A percentile compares a stretch with the other conserved stretches of the same genome.
These are phyloP conservation scores for Cyclanthera cordifolia DNA, from an alignment of 306 rosid genomes.

Conservation along the genomic window DNA sequence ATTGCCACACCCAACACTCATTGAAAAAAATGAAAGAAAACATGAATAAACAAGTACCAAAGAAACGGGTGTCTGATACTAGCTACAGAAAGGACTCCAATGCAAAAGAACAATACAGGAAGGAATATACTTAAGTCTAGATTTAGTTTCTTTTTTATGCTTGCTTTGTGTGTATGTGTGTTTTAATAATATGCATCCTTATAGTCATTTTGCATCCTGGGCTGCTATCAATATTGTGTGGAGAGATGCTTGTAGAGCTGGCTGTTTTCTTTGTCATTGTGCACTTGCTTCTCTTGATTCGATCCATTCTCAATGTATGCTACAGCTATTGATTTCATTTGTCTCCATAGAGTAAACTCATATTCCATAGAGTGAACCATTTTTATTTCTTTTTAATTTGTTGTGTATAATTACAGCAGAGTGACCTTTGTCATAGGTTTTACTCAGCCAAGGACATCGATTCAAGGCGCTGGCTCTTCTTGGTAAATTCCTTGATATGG, in stretches of 20 bases:
- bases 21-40: no score
- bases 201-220: neutral
- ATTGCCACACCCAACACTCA: neutral
- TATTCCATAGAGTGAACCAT: neutral
- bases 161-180: neutral
- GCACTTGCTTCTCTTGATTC: neutral
- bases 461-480: constrained; percentile 85
- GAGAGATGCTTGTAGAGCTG: neutral
- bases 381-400: constrained; percentile 13
- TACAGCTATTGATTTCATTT: neutral
- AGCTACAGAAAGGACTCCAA: no score
- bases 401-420: constrained; percentile 16
- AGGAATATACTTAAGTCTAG: neutral
- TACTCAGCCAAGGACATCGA: constrained; percentile 89
- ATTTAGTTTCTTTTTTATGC: neutral
- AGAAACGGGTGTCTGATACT: no score
- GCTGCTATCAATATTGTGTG: neutral
- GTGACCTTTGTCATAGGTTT: constrained; percentile 49
- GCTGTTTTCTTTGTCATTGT: no score
- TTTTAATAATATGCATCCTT: neutral
- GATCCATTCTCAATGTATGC: constrained; percentile 2
- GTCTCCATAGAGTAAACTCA: neutral
- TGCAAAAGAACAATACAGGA: no score
- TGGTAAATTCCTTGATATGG: constrained; percentile 97
- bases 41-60: no score